Conservation (phyloP, 768 basidiomycete species). For the Lentinula raphanica region DNA sequence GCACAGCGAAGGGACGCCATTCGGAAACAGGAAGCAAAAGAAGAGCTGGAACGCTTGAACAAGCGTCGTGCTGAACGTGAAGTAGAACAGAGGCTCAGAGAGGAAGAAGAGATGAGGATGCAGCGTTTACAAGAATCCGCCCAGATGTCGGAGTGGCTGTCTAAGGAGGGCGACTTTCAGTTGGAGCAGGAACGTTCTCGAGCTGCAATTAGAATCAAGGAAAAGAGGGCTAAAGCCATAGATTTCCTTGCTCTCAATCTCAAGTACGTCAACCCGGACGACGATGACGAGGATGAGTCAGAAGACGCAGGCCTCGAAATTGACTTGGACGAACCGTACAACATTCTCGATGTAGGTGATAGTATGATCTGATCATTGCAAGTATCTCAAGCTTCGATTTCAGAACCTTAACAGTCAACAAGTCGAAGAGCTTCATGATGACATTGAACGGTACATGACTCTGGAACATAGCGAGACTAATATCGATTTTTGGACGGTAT, state of each 20-base stretch:
- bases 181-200: constrained; percentile 88
- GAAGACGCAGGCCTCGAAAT: constrained; percentile 93
- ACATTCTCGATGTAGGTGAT: constrained; percentile 85
- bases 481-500: constrained; percentile 96
- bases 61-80: constrained; percentile 88
- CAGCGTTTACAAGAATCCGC: constrained; percentile 88
- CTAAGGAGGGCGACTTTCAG: constrained; percentile 96
- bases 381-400: neutral
- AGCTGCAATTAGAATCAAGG: constrained; percentile 91
- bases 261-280: constrained; percentile 77
- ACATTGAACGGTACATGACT: constrained; percentile 87
- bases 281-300: constrained; percentile 58
- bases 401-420: constrained; percentile 85
- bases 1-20: constrained; percentile 74
- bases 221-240: constrained; percentile 97
- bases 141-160: constrained; percentile 97
- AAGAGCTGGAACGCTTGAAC: constrained; percentile 91
- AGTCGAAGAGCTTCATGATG: constrained; percentile 89
- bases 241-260: constrained; percentile 96
- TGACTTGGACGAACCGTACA: constrained; percentile 97
- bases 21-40: constrained; percentile 85
- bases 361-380: neutral
- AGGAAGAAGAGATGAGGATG: constrained; percentile 90
- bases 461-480: constrained; percentile 82
- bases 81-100: constrained; percentile 78